A percentile compares a stretch with the other conserved stretches of the same genome.
phyloP scores from a whole-genome alignment of 1,284 basidiomycete species.

The Kwoniella shivajii region DNA sequence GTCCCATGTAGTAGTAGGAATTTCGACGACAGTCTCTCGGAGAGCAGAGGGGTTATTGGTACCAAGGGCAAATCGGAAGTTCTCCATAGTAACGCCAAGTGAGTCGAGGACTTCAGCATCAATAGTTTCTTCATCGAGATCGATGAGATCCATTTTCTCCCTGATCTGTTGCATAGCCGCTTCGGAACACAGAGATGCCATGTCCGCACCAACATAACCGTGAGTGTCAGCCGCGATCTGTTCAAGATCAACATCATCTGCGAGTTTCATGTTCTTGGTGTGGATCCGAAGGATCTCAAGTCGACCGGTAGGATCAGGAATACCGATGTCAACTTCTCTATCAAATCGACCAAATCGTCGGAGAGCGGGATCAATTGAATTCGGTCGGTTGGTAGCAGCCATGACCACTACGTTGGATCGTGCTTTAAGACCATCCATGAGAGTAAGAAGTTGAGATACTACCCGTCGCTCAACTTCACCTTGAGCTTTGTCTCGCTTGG shows the following conservation, averaged over 20 bases:
- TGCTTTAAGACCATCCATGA: slow-evolving; percentile 98
- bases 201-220: slow-evolving; percentile 97
- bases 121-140: slow-evolving; percentile 91
- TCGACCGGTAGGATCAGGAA: slow-evolving; percentile 97
- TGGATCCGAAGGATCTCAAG: slow-evolving; percentile 98
- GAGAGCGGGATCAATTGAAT: slow-evolving; percentile 98
- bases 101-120: slow-evolving; percentile 96
- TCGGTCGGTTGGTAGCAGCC: slow-evolving; percentile 95
- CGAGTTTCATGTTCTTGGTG: slow-evolving; percentile 99
- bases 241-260: slow-evolving; percentile 97
- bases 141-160: slow-evolving; percentile 96
- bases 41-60: slow-evolving; percentile 95
- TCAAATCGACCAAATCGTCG: slow-evolving; percentile 99
- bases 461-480: slow-evolving; percentile 99
- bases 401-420: slow-evolving; percentile 99
- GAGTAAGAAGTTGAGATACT: slow-evolving; percentile 93
- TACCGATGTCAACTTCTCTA: slow-evolving; percentile 98
- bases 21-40: slow-evolving; percentile 94
- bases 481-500: slow-evolving; percentile 99
- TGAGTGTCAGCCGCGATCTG: slow-evolving; percentile 99
- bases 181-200: slow-evolving; percentile 94
- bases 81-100: slow-evolving; percentile 95
- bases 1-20: slow-evolving; percentile 95
- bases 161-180: slow-evolving; percentile 98
- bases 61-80: slow-evolving; percentile 91